phyloP scores from a whole-genome alignment of 2,329 filamentous ascomycete genomes.

The Nemania sp. region DNA sequence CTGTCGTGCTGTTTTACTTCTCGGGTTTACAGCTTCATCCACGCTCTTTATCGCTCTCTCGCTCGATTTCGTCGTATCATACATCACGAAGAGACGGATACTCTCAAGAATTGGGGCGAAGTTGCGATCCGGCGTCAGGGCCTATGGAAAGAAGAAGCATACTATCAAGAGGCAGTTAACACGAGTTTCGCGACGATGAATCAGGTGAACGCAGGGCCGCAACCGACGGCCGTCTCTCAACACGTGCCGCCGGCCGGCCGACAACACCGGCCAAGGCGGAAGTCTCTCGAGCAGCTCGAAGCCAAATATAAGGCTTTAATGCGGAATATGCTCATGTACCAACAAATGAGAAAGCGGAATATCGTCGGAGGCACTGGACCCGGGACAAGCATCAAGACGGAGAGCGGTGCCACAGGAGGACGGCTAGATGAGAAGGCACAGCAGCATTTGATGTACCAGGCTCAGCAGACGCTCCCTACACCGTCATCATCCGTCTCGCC shows the following conservation, averaged over 20 bases:
- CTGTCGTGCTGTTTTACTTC: conserved; percentile 1
- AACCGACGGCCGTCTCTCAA: conserved; percentile 13
- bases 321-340: conserved; percentile 30
- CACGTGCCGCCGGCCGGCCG: conserved; percentile 20
- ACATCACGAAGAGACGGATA: conserved; percentile 1
- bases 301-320: conserved; percentile 34
- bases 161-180: conserved; percentile 1
- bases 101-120: conserved; percentile 13
- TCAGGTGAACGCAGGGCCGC: conserved; percentile 5
- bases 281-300: conserved; percentile 29
- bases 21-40: not conserved
- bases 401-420: conserved; percentile 8
- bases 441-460: conserved; percentile 20
- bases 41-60: conserved; percentile 5
- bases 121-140: not conserved
- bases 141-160: not conserved
- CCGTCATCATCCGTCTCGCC: conserved; percentile 23
- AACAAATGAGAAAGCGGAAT: conserved; percentile 24
- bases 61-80: conserved; percentile 8
- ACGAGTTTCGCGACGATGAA: conserved; percentile 13
- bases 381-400: conserved; percentile 11
- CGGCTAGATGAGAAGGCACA: conserved; percentile 16
- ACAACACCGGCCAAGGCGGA: conserved; percentile 23
- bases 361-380: conserved; percentile 5
- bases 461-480: conserved; percentile 21